Conservation (phyloP, 331 rosid species). For the Ulmus americana region DNA sequence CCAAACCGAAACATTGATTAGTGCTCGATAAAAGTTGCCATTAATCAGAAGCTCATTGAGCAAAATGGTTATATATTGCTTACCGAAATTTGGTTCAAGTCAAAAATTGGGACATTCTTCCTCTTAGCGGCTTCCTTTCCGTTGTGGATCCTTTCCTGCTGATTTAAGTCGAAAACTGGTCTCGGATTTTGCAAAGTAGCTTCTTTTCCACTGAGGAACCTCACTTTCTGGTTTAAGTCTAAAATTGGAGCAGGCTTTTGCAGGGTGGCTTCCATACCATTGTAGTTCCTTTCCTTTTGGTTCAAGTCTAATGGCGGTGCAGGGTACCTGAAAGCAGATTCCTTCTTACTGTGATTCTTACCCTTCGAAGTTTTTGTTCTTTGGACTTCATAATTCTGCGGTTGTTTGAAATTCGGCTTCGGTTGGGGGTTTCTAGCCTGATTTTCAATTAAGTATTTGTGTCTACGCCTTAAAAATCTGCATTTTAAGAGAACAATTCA, state of each 20-base stretch:
- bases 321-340: slow-evolving; percentile 23
- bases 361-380: slow-evolving; percentile 35
- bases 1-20: slow-evolving; percentile 10
- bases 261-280: slow-evolving; percentile 32
- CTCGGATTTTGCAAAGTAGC: slow-evolving; percentile 32
- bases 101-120: slow-evolving; percentile 52
- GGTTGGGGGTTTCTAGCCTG: slow-evolving; percentile 38
- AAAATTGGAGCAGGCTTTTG: slow-evolving; percentile 32
- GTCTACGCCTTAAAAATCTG: slow-evolving; percentile 75
- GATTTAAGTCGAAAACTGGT: slow-evolving; percentile 51
- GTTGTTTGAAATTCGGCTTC: slow-evolving; percentile 31
- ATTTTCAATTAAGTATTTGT: slow-evolving; percentile 47
- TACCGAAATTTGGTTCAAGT: slow-evolving; percentile 98
- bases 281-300: slow-evolving; percentile 40
- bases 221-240: slow-evolving; percentile 59
- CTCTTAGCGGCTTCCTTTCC: slow-evolving; percentile 52
- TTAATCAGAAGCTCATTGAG: slow-evolving; percentile 6
- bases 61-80: slow-evolving; percentile 5
- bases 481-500: background rate
- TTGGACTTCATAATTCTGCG: slow-evolving; percentile 37
- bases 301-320: slow-evolving; percentile 27
- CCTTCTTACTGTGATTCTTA: slow-evolving; percentile 49
- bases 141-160: slow-evolving; percentile 44
- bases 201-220: slow-evolving; percentile 38
- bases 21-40: slow-evolving; percentile 1